These are phyloP conservation scores for Debaryomyces sp. DNA, from an alignment of 1,139 yeast genomes.

Conservation along the genomic window DNA sequence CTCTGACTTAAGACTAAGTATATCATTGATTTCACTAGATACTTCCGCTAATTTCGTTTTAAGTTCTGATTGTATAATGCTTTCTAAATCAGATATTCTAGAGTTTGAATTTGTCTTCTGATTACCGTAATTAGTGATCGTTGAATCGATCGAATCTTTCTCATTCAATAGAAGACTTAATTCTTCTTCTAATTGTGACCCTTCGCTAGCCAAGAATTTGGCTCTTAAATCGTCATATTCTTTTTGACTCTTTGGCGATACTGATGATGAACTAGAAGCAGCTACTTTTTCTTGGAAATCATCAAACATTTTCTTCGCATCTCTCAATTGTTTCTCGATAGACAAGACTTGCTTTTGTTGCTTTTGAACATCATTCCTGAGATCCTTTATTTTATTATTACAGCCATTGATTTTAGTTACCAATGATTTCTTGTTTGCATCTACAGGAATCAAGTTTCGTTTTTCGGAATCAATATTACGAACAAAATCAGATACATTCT, in stretches of 20 bases:
- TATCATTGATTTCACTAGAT: constrained; percentile 32
- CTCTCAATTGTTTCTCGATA: constrained; percentile 49
- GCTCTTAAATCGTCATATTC: constrained; percentile 67
- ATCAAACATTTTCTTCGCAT: constrained; percentile 47
- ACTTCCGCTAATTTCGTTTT: constrained; percentile 37
- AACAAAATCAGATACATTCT: constrained; percentile 39
- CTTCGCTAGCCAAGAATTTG: constrained; percentile 57
- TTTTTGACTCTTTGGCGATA: constrained; percentile 54
- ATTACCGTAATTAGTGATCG: constrained; percentile 41
- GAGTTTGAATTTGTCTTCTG: constrained; percentile 47
- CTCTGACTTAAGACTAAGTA: constrained; percentile 38
- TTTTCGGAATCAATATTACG: constrained; percentile 47
- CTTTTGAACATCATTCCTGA: constrained; percentile 53
- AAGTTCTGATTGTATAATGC: constrained; percentile 34
- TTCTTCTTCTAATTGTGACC: constrained; percentile 59
- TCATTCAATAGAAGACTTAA: constrained; percentile 47
- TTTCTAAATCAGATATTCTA: constrained; percentile 40
- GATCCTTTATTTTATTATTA: constrained; percentile 54
- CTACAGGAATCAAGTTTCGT: constrained; percentile 57
- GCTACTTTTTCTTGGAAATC: constrained; percentile 42
- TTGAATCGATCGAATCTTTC: constrained; percentile 41
- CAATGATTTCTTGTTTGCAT: constrained; percentile 54
- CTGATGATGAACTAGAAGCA: constrained; percentile 26
- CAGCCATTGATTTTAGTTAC: constrained; percentile 50
- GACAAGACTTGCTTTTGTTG: constrained; percentile 50